phyloP scores from a whole-genome alignment of 495 filamentous ascomycete genomes.

The Daldinia childiae region DNA sequence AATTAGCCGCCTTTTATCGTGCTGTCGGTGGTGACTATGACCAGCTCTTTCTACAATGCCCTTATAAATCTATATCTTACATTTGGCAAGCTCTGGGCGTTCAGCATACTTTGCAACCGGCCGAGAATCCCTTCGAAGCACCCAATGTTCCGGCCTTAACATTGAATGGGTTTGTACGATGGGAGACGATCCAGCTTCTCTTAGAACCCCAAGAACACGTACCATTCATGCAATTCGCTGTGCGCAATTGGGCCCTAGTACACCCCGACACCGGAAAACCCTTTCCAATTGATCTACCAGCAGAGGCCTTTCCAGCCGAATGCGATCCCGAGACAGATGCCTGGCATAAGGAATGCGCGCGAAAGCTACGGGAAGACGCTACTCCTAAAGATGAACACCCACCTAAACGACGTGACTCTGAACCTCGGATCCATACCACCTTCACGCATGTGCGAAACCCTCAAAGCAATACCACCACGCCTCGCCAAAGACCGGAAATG shows the following conservation, averaged over 20 bases:
- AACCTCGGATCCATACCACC: conserved; percentile 37
- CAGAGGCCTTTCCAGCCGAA: conserved; percentile 74
- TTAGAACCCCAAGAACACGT: conserved; percentile 90
- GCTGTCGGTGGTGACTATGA: conserved; percentile 91
- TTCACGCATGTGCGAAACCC: conserved; percentile 36
- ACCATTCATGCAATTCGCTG: conserved; percentile 81
- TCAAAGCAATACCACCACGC: conserved; percentile 15
- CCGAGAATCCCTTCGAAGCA: conserved; percentile 72
- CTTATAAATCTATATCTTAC: conserved; percentile 77
- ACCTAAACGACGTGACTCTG: conserved; percentile 28
- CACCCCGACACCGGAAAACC: conserved; percentile 73
- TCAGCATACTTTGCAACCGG: conserved; percentile 78
- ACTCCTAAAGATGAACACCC: conserved; percentile 48
- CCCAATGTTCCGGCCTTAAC: conserved; percentile 86
- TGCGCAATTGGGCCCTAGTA: conserved; percentile 76
- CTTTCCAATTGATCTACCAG: conserved; percentile 82
- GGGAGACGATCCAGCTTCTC: conserved; percentile 92
- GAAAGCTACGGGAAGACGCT: conserved; percentile 60
- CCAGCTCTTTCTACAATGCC: conserved; percentile 81
- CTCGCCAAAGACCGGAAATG: conserved; percentile 38
- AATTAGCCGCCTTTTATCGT: conserved; percentile 89
- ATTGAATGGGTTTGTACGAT: conserved; percentile 83
- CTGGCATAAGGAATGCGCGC: conserved; percentile 82
- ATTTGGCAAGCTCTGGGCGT: conserved; percentile 94
- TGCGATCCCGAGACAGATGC: conserved; percentile 79